Evolutionary conservation across 805 yeast genomes (phyloP).

Genomic region (Tetrapisispora namnaoensis): DNA sequence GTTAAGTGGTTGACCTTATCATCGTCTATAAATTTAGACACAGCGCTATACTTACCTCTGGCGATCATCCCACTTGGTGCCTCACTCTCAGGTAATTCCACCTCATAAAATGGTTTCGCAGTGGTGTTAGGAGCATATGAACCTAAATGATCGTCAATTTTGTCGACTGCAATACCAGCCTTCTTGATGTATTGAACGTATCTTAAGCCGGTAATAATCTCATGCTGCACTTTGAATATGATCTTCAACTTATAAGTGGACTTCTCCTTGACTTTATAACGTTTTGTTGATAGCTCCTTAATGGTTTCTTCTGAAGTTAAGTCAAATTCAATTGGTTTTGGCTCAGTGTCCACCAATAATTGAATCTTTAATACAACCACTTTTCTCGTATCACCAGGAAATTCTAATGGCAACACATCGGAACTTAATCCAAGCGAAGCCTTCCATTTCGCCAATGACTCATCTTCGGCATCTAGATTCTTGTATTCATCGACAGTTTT

Average conservation of each 20-base stretch:
- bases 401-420: conserved; percentile 51
- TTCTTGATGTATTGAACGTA: conserved; percentile 79
- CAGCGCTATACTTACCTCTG: conserved; percentile 75
- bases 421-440: conserved; percentile 69
- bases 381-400: conserved; percentile 58
- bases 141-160: conserved; percentile 79
- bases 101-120: conserved; percentile 69
- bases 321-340: conserved; percentile 54
- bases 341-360: conserved; percentile 55
- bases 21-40: conserved; percentile 77
- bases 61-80: conserved; percentile 89
- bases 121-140: conserved; percentile 82
- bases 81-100: conserved; percentile 55
- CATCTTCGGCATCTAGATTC: conserved; percentile 80
- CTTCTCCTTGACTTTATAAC: conserved; percentile 71
- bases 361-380: conserved; percentile 77
- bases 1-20: conserved; percentile 65
- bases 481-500: conserved; percentile 79
- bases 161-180: conserved; percentile 80
- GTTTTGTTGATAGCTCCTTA: conserved; percentile 48
- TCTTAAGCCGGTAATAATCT: conserved; percentile 81
- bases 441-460: conserved; percentile 85
- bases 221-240: conserved; percentile 79
- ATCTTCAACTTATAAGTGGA: conserved; percentile 62
- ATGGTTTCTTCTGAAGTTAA: conserved; percentile 53